These are phyloP conservation scores for Polytolypa hystricis DNA, from an alignment of 2,329 filamentous ascomycete species.

Conservation along the genomic window DNA sequence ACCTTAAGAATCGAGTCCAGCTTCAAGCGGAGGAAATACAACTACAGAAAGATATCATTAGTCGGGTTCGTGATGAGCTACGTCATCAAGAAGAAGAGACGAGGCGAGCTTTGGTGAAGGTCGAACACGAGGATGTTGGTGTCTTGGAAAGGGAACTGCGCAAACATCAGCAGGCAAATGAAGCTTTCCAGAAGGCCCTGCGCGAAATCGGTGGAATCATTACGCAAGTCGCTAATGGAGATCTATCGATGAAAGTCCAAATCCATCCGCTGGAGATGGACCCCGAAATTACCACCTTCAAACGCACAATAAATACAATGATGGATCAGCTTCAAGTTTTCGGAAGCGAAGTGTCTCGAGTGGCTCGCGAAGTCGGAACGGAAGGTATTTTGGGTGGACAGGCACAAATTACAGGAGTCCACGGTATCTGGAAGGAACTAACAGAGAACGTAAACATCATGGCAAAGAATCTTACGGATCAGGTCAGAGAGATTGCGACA, in stretches of 20 bases:
- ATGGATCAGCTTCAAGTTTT: constrained; percentile 97
- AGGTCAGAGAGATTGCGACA: constrained; percentile 76
- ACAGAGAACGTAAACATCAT: constrained; percentile 83
- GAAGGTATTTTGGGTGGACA: constrained; percentile 91
- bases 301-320: constrained; percentile 97
- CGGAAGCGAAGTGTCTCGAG: constrained; percentile 86
- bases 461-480: constrained; percentile 71
- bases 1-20: constrained; percentile 80
- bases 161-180: constrained; percentile 96
- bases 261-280: constrained; percentile 96
- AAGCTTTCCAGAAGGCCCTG: constrained; percentile 95
- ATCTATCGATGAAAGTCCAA: constrained; percentile 91
- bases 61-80: constrained; percentile 74
- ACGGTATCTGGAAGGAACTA: constrained; percentile 95
- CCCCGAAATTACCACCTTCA: constrained; percentile 95
- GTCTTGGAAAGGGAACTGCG: constrained; percentile 84
- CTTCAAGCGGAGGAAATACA: constrained; percentile 88
- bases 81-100: constrained; percentile 76
- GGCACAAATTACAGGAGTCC: constrained; percentile 84
- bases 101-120: constrained; percentile 66
- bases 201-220: constrained; percentile 96
- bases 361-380: constrained; percentile 91
- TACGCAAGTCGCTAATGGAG: constrained; percentile 87
- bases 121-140: constrained; percentile 79
- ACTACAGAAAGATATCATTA: constrained; percentile 74